phyloP scores from a whole-genome alignment of 257 asterid genomes.

The Capsicum rhomboideum region DNA sequence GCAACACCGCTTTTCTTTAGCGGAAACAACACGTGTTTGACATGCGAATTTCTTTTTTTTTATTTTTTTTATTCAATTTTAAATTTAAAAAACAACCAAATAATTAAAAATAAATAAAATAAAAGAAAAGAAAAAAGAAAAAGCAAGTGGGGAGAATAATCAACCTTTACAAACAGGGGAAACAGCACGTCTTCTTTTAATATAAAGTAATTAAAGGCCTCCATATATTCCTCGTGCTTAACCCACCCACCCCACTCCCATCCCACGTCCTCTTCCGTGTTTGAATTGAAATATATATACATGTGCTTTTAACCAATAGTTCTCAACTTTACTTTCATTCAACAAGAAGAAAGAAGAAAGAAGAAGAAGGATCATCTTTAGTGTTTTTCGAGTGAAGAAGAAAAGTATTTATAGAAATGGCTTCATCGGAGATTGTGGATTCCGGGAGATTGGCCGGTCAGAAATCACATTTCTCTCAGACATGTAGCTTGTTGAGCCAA shows the following conservation, averaged over 20 bases:
- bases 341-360: neutral
- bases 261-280: neutral
- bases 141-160: neutral
- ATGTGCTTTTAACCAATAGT: neutral
- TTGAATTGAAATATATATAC: neutral
- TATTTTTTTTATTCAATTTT: neutral
- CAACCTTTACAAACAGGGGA: neutral
- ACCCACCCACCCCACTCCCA: neutral
- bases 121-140: neutral
- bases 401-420: conserved; percentile 12
- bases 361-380: neutral
- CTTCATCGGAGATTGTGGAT: conserved; percentile 40
- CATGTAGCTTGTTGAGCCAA: conserved; percentile 60
- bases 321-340: neutral
- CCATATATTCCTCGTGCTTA: conserved; percentile 61
- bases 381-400: neutral
- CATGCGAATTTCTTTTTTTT: neutral
- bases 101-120: neutral
- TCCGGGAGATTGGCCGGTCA: conserved; percentile 44
- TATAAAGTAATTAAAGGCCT: neutral
- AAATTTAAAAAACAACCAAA: neutral
- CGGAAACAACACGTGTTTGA: conserved; percentile 46
- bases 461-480: conserved; percentile 60
- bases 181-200: neutral
- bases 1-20: conserved; percentile 5